These are phyloP conservation scores for Penicillium sp. DNA, from an alignment of 2,329 filamentous ascomycete species.

Conservation along the genomic window DNA sequence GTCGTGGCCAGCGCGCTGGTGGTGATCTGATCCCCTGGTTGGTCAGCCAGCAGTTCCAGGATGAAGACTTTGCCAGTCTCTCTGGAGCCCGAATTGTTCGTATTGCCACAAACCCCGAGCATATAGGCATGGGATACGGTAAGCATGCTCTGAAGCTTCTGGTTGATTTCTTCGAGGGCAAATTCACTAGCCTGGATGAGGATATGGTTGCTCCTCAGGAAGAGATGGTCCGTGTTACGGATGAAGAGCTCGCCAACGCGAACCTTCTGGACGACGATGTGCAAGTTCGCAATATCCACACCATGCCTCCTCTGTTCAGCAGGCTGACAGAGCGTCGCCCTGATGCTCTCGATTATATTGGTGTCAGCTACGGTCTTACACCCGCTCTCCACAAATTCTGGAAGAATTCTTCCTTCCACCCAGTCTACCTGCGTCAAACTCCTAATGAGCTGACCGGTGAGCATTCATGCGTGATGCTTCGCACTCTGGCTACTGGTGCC, in stretches of 20 bases:
- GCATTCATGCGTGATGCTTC: conserved; percentile 96
- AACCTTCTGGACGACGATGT: conserved; percentile 84
- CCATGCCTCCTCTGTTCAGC: conserved; percentile 91
- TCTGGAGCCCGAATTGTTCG: conserved; percentile 90
- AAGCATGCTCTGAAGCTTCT: conserved; percentile 84
- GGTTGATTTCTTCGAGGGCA: conserved; percentile 90
- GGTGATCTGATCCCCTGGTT: conserved; percentile 98
- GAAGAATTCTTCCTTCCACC: conserved; percentile 83
- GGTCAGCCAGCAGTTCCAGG: conserved; percentile 96
- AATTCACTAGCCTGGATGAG: conserved; percentile 83
- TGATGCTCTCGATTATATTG: conserved; percentile 82
- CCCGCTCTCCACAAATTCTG: conserved; percentile 90
- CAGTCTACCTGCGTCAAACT: conserved; percentile 92
- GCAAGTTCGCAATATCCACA: conserved; percentile 82
- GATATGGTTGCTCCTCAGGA: conserved; percentile 55
- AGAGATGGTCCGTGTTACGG: conserved; percentile 75
- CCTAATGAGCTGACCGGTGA: conserved; percentile 95
- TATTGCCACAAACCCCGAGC: conserved; percentile 95
- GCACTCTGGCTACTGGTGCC: conserved; percentile 62
- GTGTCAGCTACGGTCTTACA: conserved; percentile 93
- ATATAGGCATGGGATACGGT: conserved; percentile 89
- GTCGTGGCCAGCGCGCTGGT: conserved; percentile 81
- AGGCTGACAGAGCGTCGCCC: conserved; percentile 82
- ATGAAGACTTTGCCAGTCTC: conserved; percentile 90
- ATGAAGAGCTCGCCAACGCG: conserved; percentile 74